Evolutionary conservation across 371 early-diverging fungal genomes (phyloP).

Genomic region (Catenaria anguillulae): DNA sequence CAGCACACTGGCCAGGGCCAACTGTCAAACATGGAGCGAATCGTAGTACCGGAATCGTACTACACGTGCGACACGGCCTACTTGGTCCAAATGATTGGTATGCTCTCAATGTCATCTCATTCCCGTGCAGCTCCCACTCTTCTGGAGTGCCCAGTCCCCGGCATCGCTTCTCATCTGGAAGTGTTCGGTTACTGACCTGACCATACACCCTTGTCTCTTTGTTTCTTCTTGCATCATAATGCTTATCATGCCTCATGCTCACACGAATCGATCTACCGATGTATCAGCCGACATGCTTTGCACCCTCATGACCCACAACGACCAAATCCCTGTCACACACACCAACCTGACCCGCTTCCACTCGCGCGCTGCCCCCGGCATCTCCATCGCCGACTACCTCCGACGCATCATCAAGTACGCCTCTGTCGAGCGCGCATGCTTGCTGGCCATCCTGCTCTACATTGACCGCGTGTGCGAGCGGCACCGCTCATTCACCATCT

Average conservation of each 20-base stretch:
- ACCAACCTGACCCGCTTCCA: slow-evolving; percentile 89
- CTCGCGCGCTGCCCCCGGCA: slow-evolving; percentile 82
- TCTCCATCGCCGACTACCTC: slow-evolving; percentile 63
- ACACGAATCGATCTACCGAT: no score
- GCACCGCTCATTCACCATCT: slow-evolving; percentile 70
- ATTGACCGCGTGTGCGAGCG: slow-evolving; percentile 76
- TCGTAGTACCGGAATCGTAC: slow-evolving; percentile 42
- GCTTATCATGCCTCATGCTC: neutral
- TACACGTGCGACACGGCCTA: slow-evolving; percentile 52
- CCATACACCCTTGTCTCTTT: no score
- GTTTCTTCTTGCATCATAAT: no score
- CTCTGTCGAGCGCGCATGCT: slow-evolving; percentile 69
- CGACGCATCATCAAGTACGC: slow-evolving; percentile 77
- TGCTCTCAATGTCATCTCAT: no score
- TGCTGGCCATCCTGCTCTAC: slow-evolving; percentile 74
- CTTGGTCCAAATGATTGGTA: slow-evolving; percentile 58
- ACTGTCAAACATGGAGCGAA: no score
- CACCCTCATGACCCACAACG: slow-evolving; percentile 64
- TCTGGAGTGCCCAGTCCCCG: no score
- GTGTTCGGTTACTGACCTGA: no score
- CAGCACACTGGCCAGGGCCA: no score
- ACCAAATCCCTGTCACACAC: slow-evolving; percentile 64
- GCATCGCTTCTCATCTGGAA: no score
- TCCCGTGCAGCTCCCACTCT: no score
- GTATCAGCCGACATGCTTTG: slow-evolving; percentile 62